Percentiles rank a stretch among this genome's conserved stretches.
phyloP scores from a whole-genome alignment of 768 basidiomycete species.

The Trichaptum fuscoviolaceum region DNA sequence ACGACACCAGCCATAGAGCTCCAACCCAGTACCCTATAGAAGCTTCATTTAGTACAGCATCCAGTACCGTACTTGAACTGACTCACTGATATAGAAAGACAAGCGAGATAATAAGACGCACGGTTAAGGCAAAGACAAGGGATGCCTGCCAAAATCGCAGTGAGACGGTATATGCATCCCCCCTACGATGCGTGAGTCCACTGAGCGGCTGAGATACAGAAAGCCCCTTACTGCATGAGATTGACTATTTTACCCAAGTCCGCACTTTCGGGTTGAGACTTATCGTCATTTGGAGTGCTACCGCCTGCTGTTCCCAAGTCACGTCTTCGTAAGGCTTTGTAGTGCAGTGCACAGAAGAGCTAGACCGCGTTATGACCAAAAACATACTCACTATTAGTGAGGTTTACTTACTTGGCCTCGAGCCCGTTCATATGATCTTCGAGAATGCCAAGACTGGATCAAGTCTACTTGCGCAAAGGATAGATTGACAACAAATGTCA shows the following conservation, averaged over 20 bases:
- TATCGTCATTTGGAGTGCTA: conserved; percentile 28
- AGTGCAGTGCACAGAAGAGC: conserved; percentile 64
- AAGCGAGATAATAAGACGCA: conserved; percentile 60
- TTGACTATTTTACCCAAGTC: conserved; percentile 71
- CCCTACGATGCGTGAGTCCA: conserved; percentile 32
- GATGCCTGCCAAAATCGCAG: conserved; percentile 73
- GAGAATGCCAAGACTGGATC: conserved; percentile 59
- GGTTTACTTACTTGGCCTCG: conserved; percentile 40
- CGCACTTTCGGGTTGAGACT: conserved; percentile 35
- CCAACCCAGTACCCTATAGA: conserved; percentile 65
- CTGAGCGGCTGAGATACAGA: conserved; percentile 8
- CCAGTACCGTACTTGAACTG: neutral
- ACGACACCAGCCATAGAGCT: conserved; percentile 67
- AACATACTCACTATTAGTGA: neutral
- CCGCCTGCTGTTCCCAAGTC: conserved; percentile 41
- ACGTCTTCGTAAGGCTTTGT: conserved; percentile 57
- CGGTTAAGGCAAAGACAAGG: conserved; percentile 54
- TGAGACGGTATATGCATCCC: conserved; percentile 64
- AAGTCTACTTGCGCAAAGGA: conserved; percentile 66
- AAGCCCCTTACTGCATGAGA: conserved; percentile 57
- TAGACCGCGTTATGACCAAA: neutral
- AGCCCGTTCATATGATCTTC: conserved; percentile 67
- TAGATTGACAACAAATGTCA: conserved; percentile 56
- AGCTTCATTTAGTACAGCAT: conserved; percentile 2
- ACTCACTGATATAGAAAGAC: conserved; percentile 68